Evolutionary conservation across 2,329 filamentous ascomycete species (phyloP).

Genomic region (Verticillium tricorpus): DNA sequence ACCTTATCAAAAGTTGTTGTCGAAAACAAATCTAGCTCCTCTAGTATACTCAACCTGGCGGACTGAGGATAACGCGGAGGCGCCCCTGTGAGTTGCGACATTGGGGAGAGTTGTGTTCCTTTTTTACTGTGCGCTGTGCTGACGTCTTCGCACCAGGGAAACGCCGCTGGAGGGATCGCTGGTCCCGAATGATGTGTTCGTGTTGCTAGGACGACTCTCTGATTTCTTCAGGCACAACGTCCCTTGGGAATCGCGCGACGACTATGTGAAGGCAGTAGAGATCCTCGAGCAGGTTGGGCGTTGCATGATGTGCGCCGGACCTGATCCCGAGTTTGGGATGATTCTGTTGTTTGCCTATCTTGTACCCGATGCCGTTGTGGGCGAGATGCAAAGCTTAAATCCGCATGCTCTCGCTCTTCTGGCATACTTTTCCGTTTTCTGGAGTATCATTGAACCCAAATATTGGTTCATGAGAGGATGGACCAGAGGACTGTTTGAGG

Average conservation of each 20-base stretch:
- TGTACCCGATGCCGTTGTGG: slow-evolving; percentile 18
- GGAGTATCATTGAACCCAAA: slow-evolving; percentile 17
- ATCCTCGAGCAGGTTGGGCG: slow-evolving; percentile 12
- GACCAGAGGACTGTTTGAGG: slow-evolving; percentile 14
- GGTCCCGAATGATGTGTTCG: not conserved
- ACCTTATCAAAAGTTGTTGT: not conserved
- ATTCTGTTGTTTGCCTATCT: slow-evolving; percentile 20
- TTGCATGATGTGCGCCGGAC: slow-evolving; percentile 16
- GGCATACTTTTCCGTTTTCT: slow-evolving; percentile 18
- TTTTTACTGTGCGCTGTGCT: not conserved
- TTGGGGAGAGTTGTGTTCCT: not conserved
- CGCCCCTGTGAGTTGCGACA: not conserved
- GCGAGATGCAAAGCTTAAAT: slow-evolving; percentile 17
- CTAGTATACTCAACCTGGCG: not conserved
- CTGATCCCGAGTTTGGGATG: slow-evolving; percentile 16
- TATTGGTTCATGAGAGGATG: slow-evolving; percentile 23
- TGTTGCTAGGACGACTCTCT: not conserved
- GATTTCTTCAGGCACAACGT: slow-evolving; percentile 1
- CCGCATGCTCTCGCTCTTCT: slow-evolving; percentile 21
- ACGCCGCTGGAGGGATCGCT: not conserved
- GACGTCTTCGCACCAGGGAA: not conserved
- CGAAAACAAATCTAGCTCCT: not conserved
- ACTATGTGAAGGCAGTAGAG: slow-evolving; percentile 15
- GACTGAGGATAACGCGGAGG: not conserved
- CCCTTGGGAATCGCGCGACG: slow-evolving; percentile 3